Base-by-base conservation (phyloP, 73 alveolate species). In the Durusdinium trenchii region DNA sequence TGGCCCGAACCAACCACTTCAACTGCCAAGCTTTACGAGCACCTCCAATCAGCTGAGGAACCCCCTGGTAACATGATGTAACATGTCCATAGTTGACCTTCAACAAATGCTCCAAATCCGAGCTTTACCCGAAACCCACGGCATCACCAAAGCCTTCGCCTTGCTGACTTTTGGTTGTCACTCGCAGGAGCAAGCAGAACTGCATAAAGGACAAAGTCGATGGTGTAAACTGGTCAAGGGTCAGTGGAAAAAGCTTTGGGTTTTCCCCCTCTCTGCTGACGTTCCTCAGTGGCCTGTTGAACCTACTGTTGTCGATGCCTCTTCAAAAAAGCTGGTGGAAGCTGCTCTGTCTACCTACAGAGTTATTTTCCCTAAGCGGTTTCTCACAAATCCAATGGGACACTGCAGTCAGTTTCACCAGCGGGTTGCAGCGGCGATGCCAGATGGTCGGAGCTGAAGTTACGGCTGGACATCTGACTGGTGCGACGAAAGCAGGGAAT, bases 231-330 rank as follows among this genome's bases (percentile, higher is more conserved):
- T 42, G 85, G 57, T 75, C 57, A 75, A 75, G 57, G 85, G 85
- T 18, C 85, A 75, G n/a, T 75, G 85, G 85, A 75, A 75, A 75
- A 36, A 75, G 23, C 57, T 75, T 16, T 75, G 85, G 85, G 85
- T 38, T 36, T 38, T 36, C 7, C 38, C 85, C n/a, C 6, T 75
- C 3, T 2, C 6, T 38, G 38, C 36, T 14, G 57, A 18, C 35
- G 38, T 75, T 35, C 85, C 85, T 7, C 38, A 12, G 57, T 42
- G 85, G 85, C 85, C 85, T 4, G 10, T 38, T 42, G 85, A 75
- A 36, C 85, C 85, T 10, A 42, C 85, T 2, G 85, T 75, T 42
- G 85, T 32, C 23, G 57, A 75, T 75, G 85, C 85, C 57, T 12
- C 85, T 32, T 32, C n/a, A 1, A 9, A 16, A 42, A 7, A 28